Percentiles rank a stretch among this genome's conserved stretches.
Evolutionary conservation across 2,329 filamentous ascomycete species (phyloP).

Genomic region (Ascocoryne sarcoides): DNA sequence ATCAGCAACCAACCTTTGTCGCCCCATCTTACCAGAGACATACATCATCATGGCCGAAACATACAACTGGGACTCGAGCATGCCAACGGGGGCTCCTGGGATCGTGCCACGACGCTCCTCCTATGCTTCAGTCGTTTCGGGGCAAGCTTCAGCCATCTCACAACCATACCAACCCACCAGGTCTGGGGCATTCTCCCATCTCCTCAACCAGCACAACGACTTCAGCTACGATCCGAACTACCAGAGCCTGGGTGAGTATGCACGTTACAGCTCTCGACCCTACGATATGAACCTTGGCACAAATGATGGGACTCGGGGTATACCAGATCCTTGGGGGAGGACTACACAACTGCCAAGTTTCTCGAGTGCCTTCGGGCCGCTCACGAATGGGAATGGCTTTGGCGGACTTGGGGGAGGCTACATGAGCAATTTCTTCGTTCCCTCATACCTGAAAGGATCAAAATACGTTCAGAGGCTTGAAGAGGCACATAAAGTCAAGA

Average conservation of each 20-base stretch:
- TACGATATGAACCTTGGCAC: slow-evolving; percentile 23
- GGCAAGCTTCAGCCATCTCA: slow-evolving; percentile 30
- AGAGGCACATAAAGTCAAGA: slow-evolving; percentile 56
- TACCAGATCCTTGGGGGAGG: slow-evolving; percentile 21
- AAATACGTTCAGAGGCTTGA: slow-evolving; percentile 70
- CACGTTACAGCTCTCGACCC: slow-evolving; percentile 19
- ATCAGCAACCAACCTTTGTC: slow-evolving; percentile 1
- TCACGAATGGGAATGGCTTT: slow-evolving; percentile 24
- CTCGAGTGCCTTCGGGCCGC: slow-evolving; percentile 27
- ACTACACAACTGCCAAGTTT: slow-evolving; percentile 26
- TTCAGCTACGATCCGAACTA: slow-evolving; percentile 22
- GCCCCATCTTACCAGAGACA: not conserved
- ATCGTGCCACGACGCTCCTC: slow-evolving; percentile 44
- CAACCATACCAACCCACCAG: slow-evolving; percentile 20
- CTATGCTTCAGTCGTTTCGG: slow-evolving; percentile 53
- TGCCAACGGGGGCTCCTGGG: slow-evolving; percentile 29
- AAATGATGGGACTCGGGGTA: slow-evolving; percentile 18
- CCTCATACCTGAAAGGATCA: slow-evolving; percentile 73
- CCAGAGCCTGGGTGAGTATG: slow-evolving; percentile 14
- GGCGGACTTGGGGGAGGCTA: slow-evolving; percentile 13
- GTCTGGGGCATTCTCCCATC: slow-evolving; percentile 26
- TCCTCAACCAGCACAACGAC: slow-evolving; percentile 21
- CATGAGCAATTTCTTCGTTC: slow-evolving; percentile 58
- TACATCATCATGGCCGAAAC: slow-evolving; percentile 23
- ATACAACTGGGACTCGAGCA: slow-evolving; percentile 25